phyloP scores from a whole-genome alignment of 345 rosid genomes.

The Moricandia moricandioides region DNA sequence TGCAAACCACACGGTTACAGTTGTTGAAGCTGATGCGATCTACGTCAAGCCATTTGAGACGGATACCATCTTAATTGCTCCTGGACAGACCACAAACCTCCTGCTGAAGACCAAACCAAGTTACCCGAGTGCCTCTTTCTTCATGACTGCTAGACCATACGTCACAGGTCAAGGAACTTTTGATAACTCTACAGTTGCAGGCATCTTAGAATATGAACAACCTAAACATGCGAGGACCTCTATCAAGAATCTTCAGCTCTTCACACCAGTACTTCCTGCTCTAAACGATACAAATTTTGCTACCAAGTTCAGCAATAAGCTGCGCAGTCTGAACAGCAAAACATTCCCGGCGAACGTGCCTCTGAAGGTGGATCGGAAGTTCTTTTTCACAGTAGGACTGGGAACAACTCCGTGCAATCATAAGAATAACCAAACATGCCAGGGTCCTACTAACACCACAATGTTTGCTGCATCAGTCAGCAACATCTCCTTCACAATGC shows the following conservation, averaged over 20 bases:
- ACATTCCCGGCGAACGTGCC: conserved; percentile 62
- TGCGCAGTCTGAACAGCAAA: conserved; percentile 46
- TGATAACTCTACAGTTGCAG: conserved; percentile 40
- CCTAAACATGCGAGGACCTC: conserved; percentile 29
- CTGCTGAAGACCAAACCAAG: conserved; percentile 2
- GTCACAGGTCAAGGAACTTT: conserved; percentile 65
- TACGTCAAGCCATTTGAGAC: not conserved
- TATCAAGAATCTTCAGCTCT: conserved; percentile 42
- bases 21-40: not conserved
- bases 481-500: conserved; percentile 58
- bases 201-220: conserved; percentile 39
- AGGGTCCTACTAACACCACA: conserved; percentile 69
- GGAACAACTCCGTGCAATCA: conserved; percentile 59
- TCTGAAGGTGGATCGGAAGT: conserved; percentile 42
- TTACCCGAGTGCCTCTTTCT: conserved; percentile 39
- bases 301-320: conserved; percentile 44
- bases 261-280: conserved; percentile 51
- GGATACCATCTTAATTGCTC: not conserved
- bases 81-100: not conserved
- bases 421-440: conserved; percentile 56
- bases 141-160: conserved; percentile 63
- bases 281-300: conserved; percentile 57
- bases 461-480: conserved; percentile 64
- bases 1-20: conserved; percentile 35
- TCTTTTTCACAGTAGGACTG: conserved; percentile 55